These are phyloP conservation scores for Pichia nanzhaoensis DNA, from an alignment of 805 yeast species.

Conservation along the genomic window DNA sequence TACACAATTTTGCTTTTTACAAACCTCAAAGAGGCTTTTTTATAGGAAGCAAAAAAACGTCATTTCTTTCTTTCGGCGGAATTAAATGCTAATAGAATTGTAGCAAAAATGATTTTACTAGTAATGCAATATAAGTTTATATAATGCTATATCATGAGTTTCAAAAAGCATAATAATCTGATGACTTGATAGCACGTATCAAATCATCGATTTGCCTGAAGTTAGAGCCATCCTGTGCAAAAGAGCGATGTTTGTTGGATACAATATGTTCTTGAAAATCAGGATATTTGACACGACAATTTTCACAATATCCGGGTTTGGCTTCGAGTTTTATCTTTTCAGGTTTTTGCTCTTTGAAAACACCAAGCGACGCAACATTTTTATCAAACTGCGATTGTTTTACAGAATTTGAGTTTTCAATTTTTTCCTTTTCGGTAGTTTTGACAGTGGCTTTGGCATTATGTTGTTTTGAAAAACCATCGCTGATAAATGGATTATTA, in stretches of 20 bases:
- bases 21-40: too few species aligned
- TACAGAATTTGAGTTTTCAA: neutral
- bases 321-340: constrained; percentile 22
- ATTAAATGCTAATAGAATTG: too few species aligned
- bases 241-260: constrained; percentile 65
- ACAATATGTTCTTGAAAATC: constrained; percentile 69
- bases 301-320: constrained; percentile 83
- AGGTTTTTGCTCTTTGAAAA: constrained; percentile 8
- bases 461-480: neutral
- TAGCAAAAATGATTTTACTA: too few species aligned
- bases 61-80: too few species aligned
- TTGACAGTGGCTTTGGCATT: neutral
- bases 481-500: constrained; percentile 4
- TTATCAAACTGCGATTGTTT: constrained; percentile 5
- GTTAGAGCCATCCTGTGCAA: constrained; percentile 66
- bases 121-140: too few species aligned
- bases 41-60: too few species aligned
- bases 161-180: neutral
- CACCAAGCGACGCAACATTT: constrained; percentile 1
- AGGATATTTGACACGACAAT: constrained; percentile 80
- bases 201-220: constrained; percentile 73
- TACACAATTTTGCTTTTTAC: too few species aligned
- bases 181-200: constrained; percentile 33
- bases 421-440: neutral
- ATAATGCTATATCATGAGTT: neutral